Conservation (phyloP, 2,329 filamentous ascomycete species). For the Penicillium sp. region DNA sequence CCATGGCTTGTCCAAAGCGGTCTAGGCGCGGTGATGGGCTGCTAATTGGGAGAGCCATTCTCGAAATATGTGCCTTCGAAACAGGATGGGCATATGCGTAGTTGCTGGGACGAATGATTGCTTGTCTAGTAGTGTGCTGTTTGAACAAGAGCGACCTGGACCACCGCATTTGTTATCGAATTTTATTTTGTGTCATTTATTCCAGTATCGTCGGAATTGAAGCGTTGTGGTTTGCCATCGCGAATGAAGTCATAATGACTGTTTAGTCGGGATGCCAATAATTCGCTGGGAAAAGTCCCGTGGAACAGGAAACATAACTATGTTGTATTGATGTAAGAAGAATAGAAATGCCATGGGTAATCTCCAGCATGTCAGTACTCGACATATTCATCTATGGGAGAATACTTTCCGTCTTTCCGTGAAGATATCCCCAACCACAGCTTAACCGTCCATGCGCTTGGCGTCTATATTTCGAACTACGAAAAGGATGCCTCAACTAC, state of each 20-base stretch:
- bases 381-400: not conserved
- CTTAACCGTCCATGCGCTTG: conserved; percentile 8
- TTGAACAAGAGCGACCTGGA: not conserved
- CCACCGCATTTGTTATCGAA: not conserved
- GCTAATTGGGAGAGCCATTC: conserved; percentile 19
- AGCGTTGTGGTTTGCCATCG: conserved; percentile 3
- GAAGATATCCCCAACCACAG: not conserved
- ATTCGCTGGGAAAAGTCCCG: conserved; percentile 13
- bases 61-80: not conserved
- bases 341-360: not conserved
- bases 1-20: conserved; percentile 38
- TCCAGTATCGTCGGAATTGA: not conserved
- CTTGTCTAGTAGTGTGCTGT: not conserved
- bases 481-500: conserved; percentile 29
- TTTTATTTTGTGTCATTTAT: not conserved
- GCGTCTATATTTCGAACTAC: conserved; percentile 1
- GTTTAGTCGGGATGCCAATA: conserved; percentile 18
- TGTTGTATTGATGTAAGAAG: not conserved
- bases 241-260: conserved; percentile 35
- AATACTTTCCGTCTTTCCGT: not conserved
- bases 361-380: not conserved
- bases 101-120: not conserved
- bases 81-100: not conserved
- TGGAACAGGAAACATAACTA: not conserved
- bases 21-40: conserved; percentile 25